Evolutionary conservation across 768 basidiomycete genomes (phyloP), one percentile per base, ranked within the genome.

Genomic region (Tephrocybe sp.): DNA sequence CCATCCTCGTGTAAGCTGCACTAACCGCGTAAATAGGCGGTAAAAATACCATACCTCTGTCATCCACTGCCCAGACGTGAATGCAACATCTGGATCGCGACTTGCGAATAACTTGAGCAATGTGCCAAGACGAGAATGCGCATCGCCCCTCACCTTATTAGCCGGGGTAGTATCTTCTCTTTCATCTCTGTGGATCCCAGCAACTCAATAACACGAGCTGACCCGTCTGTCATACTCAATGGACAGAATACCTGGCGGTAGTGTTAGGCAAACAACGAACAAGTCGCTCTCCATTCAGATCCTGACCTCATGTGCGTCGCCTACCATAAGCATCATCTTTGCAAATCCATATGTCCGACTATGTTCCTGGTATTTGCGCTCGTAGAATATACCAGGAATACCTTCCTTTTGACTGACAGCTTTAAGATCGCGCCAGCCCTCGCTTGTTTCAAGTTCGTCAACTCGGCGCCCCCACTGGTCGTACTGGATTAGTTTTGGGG

Each of bases 41-140:
- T 54, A 13, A 52, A 50, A 5, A 52, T 5, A 9, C 5, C 63
- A 4, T 51, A 77, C 86, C 69, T 89, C 87, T 3, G 88, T 89
- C 88, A 88, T 89, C 87, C 87, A 91, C 65, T 91, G 89, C 0
- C 89, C 89, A 9, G 87, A 79, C 4, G 84, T 87, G 52, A 82
- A 90, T 0, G 86, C 83, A 25, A 64, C 48, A 1, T 69, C 59
- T 8, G 86, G 80, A 60, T 90, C 78, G 5, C 83, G 84, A 60
- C 87, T 87, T 40, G 50, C 4, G 30, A 18, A 18, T 26, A 27
- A 27, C 11, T 44, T 52, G 8, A 43, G 28, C 25, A 25, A 16
- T 3, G n/a, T 24, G 4, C 9, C 8, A 34, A 11, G 15, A 24
- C n/a, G 2, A 16, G 9, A 26, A 1, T 27, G 9, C 26, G 19